Conservation (phyloP, 2,329 filamentous ascomycete species). For the Nigrospora oryzae region DNA sequence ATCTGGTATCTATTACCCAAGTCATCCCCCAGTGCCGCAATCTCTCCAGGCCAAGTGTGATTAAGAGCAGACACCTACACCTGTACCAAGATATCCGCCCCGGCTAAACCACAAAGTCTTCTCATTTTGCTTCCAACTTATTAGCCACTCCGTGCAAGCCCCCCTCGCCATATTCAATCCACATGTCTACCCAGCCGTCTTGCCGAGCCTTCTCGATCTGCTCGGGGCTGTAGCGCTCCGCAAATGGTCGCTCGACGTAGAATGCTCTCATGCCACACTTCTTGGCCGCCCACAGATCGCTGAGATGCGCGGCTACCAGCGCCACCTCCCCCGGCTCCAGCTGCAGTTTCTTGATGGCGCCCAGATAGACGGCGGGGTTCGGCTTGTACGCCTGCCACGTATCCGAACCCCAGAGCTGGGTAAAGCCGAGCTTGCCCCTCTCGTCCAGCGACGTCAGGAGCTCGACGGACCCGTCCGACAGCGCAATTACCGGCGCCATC, state of each 20-base stretch:
- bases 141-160: conserved; percentile 2
- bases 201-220: conserved; percentile 29
- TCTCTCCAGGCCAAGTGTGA: no score
- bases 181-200: conserved; percentile 49
- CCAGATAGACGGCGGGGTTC: conserved; percentile 44
- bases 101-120: not conserved
- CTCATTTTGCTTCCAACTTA: not conserved
- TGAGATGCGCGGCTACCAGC: conserved; percentile 53
- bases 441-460: conserved; percentile 43
- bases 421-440: conserved; percentile 41
- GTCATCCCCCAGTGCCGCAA: no score
- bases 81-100: no score
- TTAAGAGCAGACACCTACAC: no score
- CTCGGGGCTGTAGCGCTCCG: conserved; percentile 42
- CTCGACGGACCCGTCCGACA: conserved; percentile 51
- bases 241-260: conserved; percentile 48
- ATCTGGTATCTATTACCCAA: no score
- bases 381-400: conserved; percentile 56
- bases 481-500: conserved; percentile 41
- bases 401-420: conserved; percentile 44
- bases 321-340: conserved; percentile 41
- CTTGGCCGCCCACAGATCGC: conserved; percentile 49
- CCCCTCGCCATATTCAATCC: conserved; percentile 26
- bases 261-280: conserved; percentile 46
- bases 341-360: conserved; percentile 41